Base-by-base conservation (phyloP, 2,329 filamentous ascomycete genomes). In the Calycina marina region DNA sequence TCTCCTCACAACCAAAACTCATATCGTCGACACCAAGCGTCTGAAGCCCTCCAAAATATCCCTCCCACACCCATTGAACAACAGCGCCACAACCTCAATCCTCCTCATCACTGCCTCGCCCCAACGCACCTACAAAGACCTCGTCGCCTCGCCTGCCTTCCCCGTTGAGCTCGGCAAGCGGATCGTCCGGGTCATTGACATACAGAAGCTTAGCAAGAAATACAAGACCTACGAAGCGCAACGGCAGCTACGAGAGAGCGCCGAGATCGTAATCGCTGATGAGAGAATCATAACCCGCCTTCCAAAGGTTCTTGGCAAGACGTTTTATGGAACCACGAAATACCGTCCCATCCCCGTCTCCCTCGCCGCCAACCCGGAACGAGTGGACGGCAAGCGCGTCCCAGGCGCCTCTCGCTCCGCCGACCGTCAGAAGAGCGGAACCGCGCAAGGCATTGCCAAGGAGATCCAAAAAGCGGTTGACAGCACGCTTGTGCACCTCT, bases 221-320 rank as follows among this genome's bases (percentile, higher is more conserved):
- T 94, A 80, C 67, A 77, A 80, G 63, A 72, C 80, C 39, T 98
- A 83, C 58, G 90, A 98, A 62, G 74, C 73, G 32, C 76, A 82
- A 57, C 69, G 90, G 42, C 83, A 90, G 56, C 69, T 98, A 20
- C 70, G 78, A 40, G 63, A 73, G 27, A 83, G 93, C 56, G 84
- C 94, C 57, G 90, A 96, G 54, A 62, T 96, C 35, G 96, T 98
- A 62, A 67, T 98, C 36, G 88, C 81, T 32, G 90, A 98, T 55
- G 82, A 93, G 51, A 69, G 90, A 30, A 80, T 98, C 47, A 65
- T 77, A 51, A 76, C 69, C 53, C 61, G 65, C 16, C 67, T 96
- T 38, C 83, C 86, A 35, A 69, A 72, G 42, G 63, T 76, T 3
- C 72, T 98, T 9, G 90, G 88, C 47, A 96, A 93, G 63, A 78